These are phyloP conservation scores for Pascua sp. DNA, from an alignment of 1,284 basidiomycete species.

Conservation along the genomic window DNA sequence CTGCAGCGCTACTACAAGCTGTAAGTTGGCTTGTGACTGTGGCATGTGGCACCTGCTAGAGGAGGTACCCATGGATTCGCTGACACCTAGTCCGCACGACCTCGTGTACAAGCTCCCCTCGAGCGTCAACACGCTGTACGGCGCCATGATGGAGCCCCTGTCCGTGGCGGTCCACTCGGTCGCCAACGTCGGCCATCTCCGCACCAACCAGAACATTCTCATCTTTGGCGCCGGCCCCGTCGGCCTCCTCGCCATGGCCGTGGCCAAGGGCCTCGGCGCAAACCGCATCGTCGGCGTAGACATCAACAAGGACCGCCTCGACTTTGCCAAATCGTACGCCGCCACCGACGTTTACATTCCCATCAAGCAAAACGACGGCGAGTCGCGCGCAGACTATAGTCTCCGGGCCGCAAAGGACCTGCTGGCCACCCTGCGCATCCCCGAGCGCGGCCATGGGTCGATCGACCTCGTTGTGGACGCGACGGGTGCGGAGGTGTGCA, in stretches of 20 bases:
- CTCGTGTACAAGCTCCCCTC: conserved; percentile 47
- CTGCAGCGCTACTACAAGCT: conserved; percentile 45
- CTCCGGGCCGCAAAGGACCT: conserved; percentile 52
- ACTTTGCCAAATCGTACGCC: conserved; percentile 83
- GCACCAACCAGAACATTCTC: conserved; percentile 66
- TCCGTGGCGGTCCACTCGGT: conserved; percentile 89
- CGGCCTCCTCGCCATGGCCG: conserved; percentile 86
- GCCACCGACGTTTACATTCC: conserved; percentile 79
- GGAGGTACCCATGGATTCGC: too few species aligned
- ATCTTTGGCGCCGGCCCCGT: conserved; percentile 89
- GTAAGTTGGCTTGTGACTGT: conserved; percentile 22
- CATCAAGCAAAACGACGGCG: conserved; percentile 25
- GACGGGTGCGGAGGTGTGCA: conserved; percentile 61
- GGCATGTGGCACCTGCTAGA: too few species aligned
- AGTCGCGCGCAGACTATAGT: conserved; percentile 56
- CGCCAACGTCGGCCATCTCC: conserved; percentile 68
- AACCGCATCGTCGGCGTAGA: conserved; percentile 74
- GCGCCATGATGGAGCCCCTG: conserved; percentile 79
- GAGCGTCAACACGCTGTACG: conserved; percentile 51
- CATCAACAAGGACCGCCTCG: conserved; percentile 73
- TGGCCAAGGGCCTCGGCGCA: conserved; percentile 83
- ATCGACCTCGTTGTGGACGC: conserved; percentile 62
- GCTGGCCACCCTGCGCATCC: conserved; percentile 48
- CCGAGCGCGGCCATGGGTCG: conserved; percentile 51
- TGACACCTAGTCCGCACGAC: conserved; percentile 34